Evolutionary conservation across 306 rosid species (phyloP).

Genomic region (Trifolium subterraneum): DNA sequence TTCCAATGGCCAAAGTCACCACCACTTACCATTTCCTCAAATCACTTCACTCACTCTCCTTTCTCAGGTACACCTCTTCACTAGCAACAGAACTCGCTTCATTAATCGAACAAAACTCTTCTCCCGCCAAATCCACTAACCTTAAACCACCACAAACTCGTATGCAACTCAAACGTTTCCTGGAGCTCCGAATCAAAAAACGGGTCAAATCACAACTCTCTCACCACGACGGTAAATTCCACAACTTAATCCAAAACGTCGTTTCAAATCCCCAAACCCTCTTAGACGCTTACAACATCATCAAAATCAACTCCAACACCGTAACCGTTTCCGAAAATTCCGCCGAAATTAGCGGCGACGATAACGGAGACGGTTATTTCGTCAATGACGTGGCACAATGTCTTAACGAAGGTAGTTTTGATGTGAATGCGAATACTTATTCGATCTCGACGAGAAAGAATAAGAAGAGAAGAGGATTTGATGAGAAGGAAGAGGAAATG

Average conservation of each 20-base stretch:
- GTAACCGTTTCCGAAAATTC: slow-evolving; percentile 30
- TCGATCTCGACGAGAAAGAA: slow-evolving; percentile 57
- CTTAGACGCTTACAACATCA: slow-evolving; percentile 69
- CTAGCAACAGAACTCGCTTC: slow-evolving; percentile 72
- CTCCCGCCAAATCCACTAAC: slow-evolving; percentile 40
- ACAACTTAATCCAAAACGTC: slow-evolving; percentile 61
- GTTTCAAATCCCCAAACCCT: slow-evolving; percentile 75
- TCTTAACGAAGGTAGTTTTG: slow-evolving; percentile 57
- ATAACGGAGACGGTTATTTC: slow-evolving; percentile 40
- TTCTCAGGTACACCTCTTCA: slow-evolving; percentile 28
- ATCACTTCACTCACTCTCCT: slow-evolving; percentile 36
- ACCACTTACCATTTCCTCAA: slow-evolving; percentile 39
- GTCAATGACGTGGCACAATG: slow-evolving; percentile 56
- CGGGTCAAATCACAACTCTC: slow-evolving; percentile 70
- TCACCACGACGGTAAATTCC: slow-evolving; percentile 62
- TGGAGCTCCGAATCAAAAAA: slow-evolving; percentile 69
- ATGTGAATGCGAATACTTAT: slow-evolving; percentile 60
- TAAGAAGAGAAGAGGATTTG: slow-evolving; percentile 12
- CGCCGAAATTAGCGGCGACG: neutral
- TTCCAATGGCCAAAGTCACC: slow-evolving; percentile 13
- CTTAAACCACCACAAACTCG: slow-evolving; percentile 49
- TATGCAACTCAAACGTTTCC: slow-evolving; percentile 71
- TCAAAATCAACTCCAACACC: slow-evolving; percentile 65
- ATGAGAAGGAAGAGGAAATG: slow-evolving; percentile 41
- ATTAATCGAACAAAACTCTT: slow-evolving; percentile 53